Conservation (phyloP, 2,329 filamentous ascomycete genomes). For the Coniochaeta sp. region DNA sequence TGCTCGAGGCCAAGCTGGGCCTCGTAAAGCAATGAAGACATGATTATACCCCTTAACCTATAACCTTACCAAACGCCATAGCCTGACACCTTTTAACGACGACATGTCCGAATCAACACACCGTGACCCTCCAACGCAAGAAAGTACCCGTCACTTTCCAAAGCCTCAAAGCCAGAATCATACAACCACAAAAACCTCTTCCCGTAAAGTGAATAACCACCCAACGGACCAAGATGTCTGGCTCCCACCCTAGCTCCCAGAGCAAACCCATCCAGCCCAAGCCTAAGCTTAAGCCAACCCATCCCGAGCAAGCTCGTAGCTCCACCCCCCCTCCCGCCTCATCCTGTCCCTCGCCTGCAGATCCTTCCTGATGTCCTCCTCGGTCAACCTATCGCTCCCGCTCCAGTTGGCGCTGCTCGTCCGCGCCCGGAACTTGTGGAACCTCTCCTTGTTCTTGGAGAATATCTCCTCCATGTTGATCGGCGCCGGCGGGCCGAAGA, state of each 20-base stretch:
- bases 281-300: conserved; percentile 26
- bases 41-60: background rate
- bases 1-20: background rate
- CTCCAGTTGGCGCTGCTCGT: conserved; percentile 96
- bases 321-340: conserved; percentile 79
- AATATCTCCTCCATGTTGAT: conserved; percentile 97
- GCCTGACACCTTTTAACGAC: background rate
- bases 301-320: conserved; percentile 52
- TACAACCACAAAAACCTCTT: no score
- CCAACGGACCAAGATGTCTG: background rate
- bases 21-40: background rate
- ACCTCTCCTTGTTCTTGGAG: conserved; percentile 61
- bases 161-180: background rate
- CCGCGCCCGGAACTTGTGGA: conserved; percentile 80
- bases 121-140: background rate
- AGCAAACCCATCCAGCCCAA: no score
- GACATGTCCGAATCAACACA: background rate
- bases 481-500: conserved; percentile 84
- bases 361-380: conserved; percentile 79
- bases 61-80: background rate
- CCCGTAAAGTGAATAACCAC: background rate
- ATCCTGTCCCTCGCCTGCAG: conserved; percentile 71
- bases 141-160: background rate
- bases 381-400: conserved; percentile 71
- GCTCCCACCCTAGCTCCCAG: background rate